These are phyloP conservation scores for Geosmithia putterillii DNA, from an alignment of 2,329 filamentous ascomycete genomes.

Conservation along the genomic window DNA sequence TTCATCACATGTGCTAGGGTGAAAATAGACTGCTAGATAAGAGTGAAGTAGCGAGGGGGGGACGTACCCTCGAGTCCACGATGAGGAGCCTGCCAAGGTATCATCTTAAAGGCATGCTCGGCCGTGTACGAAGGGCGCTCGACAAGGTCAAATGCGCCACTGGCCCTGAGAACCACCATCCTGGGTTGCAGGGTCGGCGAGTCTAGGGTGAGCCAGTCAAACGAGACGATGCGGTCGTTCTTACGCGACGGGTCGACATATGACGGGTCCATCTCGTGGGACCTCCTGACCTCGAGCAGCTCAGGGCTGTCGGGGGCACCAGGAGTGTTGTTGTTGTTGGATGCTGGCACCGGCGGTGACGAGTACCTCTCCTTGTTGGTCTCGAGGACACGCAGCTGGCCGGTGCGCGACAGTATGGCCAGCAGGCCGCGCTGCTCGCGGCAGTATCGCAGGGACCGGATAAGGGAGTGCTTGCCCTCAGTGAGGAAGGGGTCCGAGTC, in stretches of 20 bases:
- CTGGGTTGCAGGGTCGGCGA: slow-evolving; percentile 43
- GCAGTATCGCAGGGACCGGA: slow-evolving; percentile 51
- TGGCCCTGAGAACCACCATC: slow-evolving; percentile 47
- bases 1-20: neutral
- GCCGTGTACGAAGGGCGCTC: slow-evolving; percentile 47
- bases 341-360: slow-evolving; percentile 13
- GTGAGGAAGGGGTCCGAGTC: slow-evolving; percentile 34
- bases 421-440: slow-evolving; percentile 49
- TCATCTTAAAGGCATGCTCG: slow-evolving; percentile 45
- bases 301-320: slow-evolving; percentile 32
- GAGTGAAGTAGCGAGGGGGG: neutral
- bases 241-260: slow-evolving; percentile 38
- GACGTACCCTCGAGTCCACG: slow-evolving; percentile 39
- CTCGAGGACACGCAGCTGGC: slow-evolving; percentile 49
- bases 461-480: slow-evolving; percentile 46
- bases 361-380: slow-evolving; percentile 41
- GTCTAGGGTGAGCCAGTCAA: slow-evolving; percentile 53
- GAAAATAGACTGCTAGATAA: neutral
- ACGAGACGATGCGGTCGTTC: slow-evolving; percentile 51
- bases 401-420: slow-evolving; percentile 48
- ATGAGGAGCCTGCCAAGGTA: slow-evolving; percentile 48
- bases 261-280: slow-evolving; percentile 49
- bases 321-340: slow-evolving; percentile 37
- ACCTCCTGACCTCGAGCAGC: slow-evolving; percentile 45
- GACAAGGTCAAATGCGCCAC: slow-evolving; percentile 48